Evolutionary conservation across 2,329 filamentous ascomycete species (phyloP), one percentile per base, ranked within the genome.

Genomic region (Alternaria longipes): DNA sequence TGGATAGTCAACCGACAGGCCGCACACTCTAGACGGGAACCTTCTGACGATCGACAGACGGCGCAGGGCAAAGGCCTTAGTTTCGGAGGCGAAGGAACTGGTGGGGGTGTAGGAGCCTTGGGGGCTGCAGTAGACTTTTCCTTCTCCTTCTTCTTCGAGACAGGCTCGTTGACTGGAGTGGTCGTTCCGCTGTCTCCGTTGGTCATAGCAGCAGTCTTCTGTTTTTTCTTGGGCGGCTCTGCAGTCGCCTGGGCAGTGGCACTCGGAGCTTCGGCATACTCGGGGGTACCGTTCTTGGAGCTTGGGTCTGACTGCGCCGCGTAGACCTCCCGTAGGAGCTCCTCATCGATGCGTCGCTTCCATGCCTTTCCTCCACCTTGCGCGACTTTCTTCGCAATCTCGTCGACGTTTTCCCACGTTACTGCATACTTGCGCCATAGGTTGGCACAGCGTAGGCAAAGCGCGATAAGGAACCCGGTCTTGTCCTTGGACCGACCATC

Each of bases 351-450:
- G 75, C 91, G 92, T 60, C 92, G 89, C 81, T 95, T 96, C 88
- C 90, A 94, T 5, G 91, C 90, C 69, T 92, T 90, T 46, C 91
- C 91, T 44, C 93, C 92, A 46, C 89, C 88, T 65, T 91, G 88
- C 1, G 90, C 87, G 42, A 96, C 89, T 81, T 97, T 97, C 81
- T 94, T 97, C 40, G 90, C 88, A 38, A 97, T 87, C 71, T 98
- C 94, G 42, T 98, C 95, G 14, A 93, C 86, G 67, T 97, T 92
- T 78, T 98, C 95, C 89, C 93, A 99, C 68, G 96, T 92, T 63
- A 99, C 93, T 16, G 91, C 94, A 78, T 99, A 99, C 66, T 94
- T 92, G 51, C 95, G 90, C 95, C 95, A 99, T 8, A 99, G 83
- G 72, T 95, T 90, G 26, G 94, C 94, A 74, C 95, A 99, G 61